Evolutionary conservation across 2,329 filamentous ascomycete species (phyloP).

Genomic region (Pseudopyricularia javanii): DNA sequence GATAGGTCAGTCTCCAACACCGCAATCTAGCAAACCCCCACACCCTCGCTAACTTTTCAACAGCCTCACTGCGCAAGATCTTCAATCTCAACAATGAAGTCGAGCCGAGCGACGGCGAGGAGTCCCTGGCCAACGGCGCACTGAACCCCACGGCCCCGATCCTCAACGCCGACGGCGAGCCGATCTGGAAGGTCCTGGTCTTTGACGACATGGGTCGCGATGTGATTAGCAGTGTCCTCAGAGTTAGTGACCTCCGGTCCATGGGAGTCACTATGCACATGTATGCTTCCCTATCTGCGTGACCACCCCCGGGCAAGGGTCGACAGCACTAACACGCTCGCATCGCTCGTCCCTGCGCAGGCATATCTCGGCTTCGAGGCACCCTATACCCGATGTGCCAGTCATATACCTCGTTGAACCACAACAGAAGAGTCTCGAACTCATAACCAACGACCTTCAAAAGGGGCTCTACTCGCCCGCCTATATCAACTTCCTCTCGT

Average conservation of each 20-base stretch:
- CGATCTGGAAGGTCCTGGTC: conserved; percentile 94
- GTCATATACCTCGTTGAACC: conserved; percentile 96
- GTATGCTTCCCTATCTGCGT: conserved; percentile 31
- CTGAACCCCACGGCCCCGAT: conserved; percentile 64
- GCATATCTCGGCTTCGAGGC: conserved; percentile 69
- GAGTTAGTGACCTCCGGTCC: conserved; percentile 82
- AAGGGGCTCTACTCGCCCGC: conserved; percentile 84
- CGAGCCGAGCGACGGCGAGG: conserved; percentile 47
- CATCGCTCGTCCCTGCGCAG: conserved; percentile 24
- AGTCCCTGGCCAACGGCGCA: conserved; percentile 50
- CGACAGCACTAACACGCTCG: neutral
- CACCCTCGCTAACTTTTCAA: conserved; percentile 1
- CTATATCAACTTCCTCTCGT: conserved; percentile 94
- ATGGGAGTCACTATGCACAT: conserved; percentile 97
- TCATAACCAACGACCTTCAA: conserved; percentile 75
- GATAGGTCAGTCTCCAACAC: conserved; percentile 24
- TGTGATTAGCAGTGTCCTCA: conserved; percentile 90
- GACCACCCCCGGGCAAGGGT: neutral
- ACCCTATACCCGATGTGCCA: conserved; percentile 90
- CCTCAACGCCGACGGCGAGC: conserved; percentile 74
- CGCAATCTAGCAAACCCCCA: neutral
- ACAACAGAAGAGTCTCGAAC: conserved; percentile 64
- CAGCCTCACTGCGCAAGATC: conserved; percentile 88
- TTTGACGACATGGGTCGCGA: conserved; percentile 86
- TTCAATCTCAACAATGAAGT: conserved; percentile 71